phyloP scores from a whole-genome alignment of 345 rosid genomes.

The Moricandia arvensis region DNA sequence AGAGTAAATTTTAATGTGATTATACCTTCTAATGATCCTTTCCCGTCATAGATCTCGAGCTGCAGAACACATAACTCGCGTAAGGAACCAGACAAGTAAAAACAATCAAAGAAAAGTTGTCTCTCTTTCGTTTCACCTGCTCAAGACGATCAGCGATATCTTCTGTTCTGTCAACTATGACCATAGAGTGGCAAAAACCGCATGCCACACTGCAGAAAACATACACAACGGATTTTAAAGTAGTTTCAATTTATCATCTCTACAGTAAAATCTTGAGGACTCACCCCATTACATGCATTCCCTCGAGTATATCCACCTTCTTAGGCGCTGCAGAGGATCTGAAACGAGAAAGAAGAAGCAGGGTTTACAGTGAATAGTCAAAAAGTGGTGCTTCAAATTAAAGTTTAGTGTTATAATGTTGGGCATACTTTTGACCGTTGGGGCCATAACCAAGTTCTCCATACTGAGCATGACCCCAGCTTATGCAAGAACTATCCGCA shows the following conservation, averaged over 20 bases:
- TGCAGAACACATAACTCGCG: conserved; percentile 36
- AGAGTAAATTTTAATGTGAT: background rate
- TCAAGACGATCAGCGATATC: conserved; percentile 69
- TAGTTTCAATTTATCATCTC: background rate
- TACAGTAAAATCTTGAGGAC: conserved; percentile 11
- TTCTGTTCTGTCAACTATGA: conserved; percentile 73
- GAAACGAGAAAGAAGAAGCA: conserved; percentile 30
- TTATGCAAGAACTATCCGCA: conserved; percentile 94
- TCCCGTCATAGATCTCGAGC: conserved; percentile 84
- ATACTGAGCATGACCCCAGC: conserved; percentile 95
- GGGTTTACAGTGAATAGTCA: background rate
- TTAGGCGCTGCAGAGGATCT: conserved; percentile 96
- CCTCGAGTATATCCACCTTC: conserved; percentile 91
- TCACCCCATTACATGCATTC: conserved; percentile 88
- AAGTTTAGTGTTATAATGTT: background rate
- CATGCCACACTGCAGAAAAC: conserved; percentile 75
- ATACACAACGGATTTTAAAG: background rate
- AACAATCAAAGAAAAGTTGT: background rate
- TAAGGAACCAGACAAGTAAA: background rate
- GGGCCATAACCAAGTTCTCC: conserved; percentile 99
- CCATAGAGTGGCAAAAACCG: conserved; percentile 84
- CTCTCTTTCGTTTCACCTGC: conserved; percentile 55
- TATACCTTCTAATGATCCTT: conserved; percentile 78
- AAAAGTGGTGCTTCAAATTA: conserved; percentile 5
- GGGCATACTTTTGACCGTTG: conserved; percentile 80